A percentile compares a stretch with the other conserved stretches of the same genome.
Evolutionary conservation across 2,329 filamentous ascomycete species (phyloP).

Genomic region (Aureobasidium sp.): DNA sequence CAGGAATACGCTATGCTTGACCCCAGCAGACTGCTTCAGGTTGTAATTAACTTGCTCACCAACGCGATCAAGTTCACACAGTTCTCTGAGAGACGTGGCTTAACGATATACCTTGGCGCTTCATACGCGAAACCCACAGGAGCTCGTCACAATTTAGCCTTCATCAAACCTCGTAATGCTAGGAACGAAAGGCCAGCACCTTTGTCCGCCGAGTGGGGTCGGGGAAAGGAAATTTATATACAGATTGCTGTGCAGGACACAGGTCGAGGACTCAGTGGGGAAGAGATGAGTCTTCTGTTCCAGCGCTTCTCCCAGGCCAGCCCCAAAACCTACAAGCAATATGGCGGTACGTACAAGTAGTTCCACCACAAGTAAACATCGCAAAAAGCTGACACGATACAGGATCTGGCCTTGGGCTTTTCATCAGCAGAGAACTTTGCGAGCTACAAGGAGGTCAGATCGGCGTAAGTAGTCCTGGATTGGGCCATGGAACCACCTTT

Average conservation of each 20-base stretch:
- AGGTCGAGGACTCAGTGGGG: constrained; percentile 37
- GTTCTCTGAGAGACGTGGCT: constrained; percentile 35
- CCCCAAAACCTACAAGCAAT: constrained; percentile 70
- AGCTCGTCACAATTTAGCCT: constrained; percentile 36
- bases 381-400: too few relatives aligned
- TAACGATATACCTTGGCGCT: constrained; percentile 45
- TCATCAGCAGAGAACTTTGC: constrained; percentile 72
- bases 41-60: constrained; percentile 48
- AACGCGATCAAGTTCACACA: constrained; percentile 55
- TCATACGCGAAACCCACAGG: constrained; percentile 35
- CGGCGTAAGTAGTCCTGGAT: constrained; percentile 62
- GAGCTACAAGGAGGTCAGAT: constrained; percentile 75
- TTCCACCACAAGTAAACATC: too few relatives aligned
- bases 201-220: constrained; percentile 37
- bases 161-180: constrained; percentile 30
- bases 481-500: constrained; percentile 67
- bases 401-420: constrained; percentile 64
- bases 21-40: constrained; percentile 47
- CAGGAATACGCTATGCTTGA: constrained; percentile 45
- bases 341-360: constrained; percentile 55
- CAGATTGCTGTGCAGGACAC: constrained; percentile 40
- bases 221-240: constrained; percentile 41
- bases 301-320: constrained; percentile 74
- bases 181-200: constrained; percentile 24
- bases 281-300: constrained; percentile 58